These are phyloP conservation scores for Orobanche coerulescens DNA, from an alignment of 257 asterid species.

Conservation along the genomic window DNA sequence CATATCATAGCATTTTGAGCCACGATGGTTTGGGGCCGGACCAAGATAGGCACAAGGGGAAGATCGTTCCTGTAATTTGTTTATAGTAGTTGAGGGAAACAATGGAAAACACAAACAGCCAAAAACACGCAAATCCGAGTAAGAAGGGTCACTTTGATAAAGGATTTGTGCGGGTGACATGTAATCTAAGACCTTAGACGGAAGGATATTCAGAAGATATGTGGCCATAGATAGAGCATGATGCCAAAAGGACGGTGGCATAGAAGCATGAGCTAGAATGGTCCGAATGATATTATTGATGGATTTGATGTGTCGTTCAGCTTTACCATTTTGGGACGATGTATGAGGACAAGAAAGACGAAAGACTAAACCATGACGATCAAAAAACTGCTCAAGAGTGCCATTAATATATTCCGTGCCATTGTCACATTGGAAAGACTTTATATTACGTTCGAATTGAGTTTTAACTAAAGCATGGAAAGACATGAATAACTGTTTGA, in stretches of 20 bases:
- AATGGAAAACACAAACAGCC: not conserved
- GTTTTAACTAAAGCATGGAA: not conserved
- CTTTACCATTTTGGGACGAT: too few relatives aligned
- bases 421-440: not conserved
- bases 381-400: too few relatives aligned
- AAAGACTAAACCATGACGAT: too few relatives aligned
- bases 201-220: too few relatives aligned
- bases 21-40: not conserved
- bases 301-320: too few relatives aligned
- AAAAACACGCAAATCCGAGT: not conserved
- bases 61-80: not conserved
- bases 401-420: too few relatives aligned
- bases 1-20: not conserved
- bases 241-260: too few relatives aligned
- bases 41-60: not conserved
- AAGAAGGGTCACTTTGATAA: not conserved
- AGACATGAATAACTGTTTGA: not conserved
- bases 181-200: not conserved
- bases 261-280: too few relatives aligned
- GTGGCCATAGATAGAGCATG: too few relatives aligned
- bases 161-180: not conserved
- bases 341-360: too few relatives aligned
- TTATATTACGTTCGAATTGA: not conserved
- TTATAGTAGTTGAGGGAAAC: too few relatives aligned
- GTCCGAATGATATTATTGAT: too few relatives aligned